Conservation (phyloP, 2,329 filamentous ascomycete species). For the Xylariaceae sp. region DNA sequence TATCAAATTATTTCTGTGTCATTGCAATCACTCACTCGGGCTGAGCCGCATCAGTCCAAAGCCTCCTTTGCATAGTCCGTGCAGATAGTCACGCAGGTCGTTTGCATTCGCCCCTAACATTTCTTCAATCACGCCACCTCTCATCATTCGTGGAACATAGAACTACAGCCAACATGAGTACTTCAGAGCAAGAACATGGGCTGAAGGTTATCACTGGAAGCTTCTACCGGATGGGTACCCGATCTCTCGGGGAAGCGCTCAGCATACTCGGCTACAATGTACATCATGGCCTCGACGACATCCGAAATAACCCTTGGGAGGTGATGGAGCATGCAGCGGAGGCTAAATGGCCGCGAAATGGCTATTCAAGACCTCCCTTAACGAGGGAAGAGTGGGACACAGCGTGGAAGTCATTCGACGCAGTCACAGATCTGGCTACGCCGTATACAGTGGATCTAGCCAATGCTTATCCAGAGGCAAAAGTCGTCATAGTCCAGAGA, state of each 20-base stretch:
- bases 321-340: slow-evolving; percentile 7
- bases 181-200: background rate
- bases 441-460: slow-evolving; percentile 11
- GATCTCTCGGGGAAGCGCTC: background rate
- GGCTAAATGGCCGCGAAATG: slow-evolving; percentile 2
- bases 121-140: too few species aligned
- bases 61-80: too few species aligned
- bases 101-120: too few species aligned
- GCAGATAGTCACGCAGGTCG: too few species aligned
- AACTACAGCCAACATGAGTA: background rate
- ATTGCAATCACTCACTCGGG: too few species aligned
- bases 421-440: slow-evolving; percentile 12
- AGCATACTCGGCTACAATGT: slow-evolving; percentile 1
- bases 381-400: slow-evolving; percentile 12
- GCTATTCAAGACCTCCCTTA: background rate
- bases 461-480: slow-evolving; percentile 15
- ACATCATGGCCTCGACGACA: slow-evolving; percentile 1
- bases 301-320: slow-evolving; percentile 1
- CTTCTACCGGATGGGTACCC: background rate
- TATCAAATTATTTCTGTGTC: too few species aligned
- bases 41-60: too few species aligned
- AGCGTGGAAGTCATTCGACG: slow-evolving; percentile 10
- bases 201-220: background rate
- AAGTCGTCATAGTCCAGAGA: slow-evolving; percentile 16
- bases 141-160: too few species aligned